Evolutionary conservation across 306 rosid species (phyloP), one percentile per base, ranked within the genome.

Genomic region (Benincasa hispida): DNA sequence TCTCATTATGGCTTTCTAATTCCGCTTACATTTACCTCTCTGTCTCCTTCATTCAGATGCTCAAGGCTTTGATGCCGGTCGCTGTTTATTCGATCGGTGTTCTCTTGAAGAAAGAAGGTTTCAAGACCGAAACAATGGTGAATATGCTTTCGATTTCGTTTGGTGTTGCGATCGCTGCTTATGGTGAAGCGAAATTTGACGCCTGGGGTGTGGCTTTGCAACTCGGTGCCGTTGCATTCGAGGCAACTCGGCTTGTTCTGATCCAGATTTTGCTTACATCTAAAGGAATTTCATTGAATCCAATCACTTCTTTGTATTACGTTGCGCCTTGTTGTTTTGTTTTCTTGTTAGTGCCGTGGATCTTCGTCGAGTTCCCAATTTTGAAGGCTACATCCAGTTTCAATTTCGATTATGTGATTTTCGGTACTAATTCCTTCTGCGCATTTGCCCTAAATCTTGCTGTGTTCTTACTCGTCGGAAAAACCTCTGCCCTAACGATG

Each of bases 21-120:
- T 92, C 98, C 56, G 98, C 98, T 6, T 92, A 92, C 83, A 92
- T 92, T 80, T 92, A 89, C 37, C 91, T 92, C 81, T 92, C 98
- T 6, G 98, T 92, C 27, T 92, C 98, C 2, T 92, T 92, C 83
- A 92, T 92, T 57, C 98, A 92, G 66, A 92, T 92, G 96, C 91
- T 92, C 57, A 92, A 92, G 62, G 98, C 98, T 13, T 87, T 92
- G 21, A 92, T 92, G 98, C 98, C 98, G 0, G 98, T 92, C 7
- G 96, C 98, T 11, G 98, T 92, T 3, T 92, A 92, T 76, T 90
- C 98, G 17, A 90, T 92, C 21, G 92, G 96, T 4, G 96, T 92
- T 25, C 30, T 79, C 24, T 58, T 92, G n/a, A 82, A 72, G 8
- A 92, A 90, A 1, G 98, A 92, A 1, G 1, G 78, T 12, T 92